Conservation (phyloP, 805 yeast genomes). For the Lipomyces starkeyi region DNA sequence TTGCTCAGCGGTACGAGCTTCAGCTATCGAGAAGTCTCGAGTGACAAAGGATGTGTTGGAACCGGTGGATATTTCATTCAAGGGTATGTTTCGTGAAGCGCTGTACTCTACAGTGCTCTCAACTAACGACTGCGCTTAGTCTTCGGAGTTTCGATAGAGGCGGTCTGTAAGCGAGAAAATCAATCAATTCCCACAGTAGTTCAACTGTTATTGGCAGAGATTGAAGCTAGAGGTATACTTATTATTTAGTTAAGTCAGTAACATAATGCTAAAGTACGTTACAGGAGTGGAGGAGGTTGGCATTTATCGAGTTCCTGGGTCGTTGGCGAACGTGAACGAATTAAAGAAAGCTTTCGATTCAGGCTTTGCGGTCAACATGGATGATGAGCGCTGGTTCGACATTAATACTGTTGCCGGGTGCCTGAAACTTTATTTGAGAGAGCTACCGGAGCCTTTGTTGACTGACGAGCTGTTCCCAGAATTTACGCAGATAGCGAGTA, state of each 20-base stretch:
- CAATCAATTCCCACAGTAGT: slow-evolving; percentile 69
- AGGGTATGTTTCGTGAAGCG: slow-evolving; percentile 8
- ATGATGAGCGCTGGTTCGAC: slow-evolving; percentile 71
- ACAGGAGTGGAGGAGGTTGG: slow-evolving; percentile 87
- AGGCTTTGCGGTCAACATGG: slow-evolving; percentile 52
- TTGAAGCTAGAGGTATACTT: slow-evolving; percentile 62
- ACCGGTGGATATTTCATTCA: background rate
- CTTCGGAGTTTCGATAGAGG: slow-evolving; percentile 85
- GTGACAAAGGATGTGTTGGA: background rate
- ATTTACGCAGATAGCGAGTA: slow-evolving; percentile 75
- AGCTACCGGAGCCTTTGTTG: slow-evolving; percentile 85
- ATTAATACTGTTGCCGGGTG: slow-evolving; percentile 85
- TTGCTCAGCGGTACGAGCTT: slow-evolving; percentile 41
- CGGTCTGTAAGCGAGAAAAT: slow-evolving; percentile 75
- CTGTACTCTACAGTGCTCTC: background rate
- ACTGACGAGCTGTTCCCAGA: slow-evolving; percentile 65
- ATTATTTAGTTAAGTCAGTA: background rate
- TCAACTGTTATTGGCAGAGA: slow-evolving; percentile 67
- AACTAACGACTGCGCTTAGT: slow-evolving; percentile 48
- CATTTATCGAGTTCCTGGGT: slow-evolving; percentile 76
- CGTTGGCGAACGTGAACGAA: slow-evolving; percentile 61
- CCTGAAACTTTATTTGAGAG: slow-evolving; percentile 80
- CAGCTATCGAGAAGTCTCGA: slow-evolving; percentile 31
- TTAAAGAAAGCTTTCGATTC: slow-evolving; percentile 62
- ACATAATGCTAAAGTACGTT: too few species aligned